These are phyloP conservation scores for Fusarium liriodendri DNA, from an alignment of 2,329 filamentous ascomycete species.

Conservation along the genomic window DNA sequence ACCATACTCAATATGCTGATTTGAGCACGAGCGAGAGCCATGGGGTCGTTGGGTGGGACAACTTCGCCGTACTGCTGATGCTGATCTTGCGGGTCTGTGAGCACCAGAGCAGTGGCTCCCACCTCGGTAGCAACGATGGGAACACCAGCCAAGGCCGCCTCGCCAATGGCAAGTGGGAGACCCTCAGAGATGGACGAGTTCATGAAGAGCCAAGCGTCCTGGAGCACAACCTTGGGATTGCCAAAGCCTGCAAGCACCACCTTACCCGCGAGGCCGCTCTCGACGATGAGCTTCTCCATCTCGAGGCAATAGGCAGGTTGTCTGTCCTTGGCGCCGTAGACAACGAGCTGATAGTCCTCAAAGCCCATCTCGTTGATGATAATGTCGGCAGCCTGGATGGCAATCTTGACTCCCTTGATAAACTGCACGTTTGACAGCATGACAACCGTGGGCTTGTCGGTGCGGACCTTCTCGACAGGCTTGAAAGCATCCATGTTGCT, in stretches of 20 bases:
- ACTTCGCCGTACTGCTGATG: constrained; percentile 35
- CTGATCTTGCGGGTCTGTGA: constrained; percentile 30
- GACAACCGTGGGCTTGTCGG: constrained; percentile 29
- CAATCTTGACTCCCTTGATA: constrained; percentile 36
- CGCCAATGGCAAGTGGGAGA: constrained; percentile 32
- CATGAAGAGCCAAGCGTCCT: constrained; percentile 38
- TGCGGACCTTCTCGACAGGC: constrained; percentile 32
- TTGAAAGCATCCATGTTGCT: constrained; percentile 34
- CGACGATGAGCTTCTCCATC: constrained; percentile 35
- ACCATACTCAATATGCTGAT: constrained; percentile 34
- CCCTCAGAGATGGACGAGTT: constrained; percentile 37
- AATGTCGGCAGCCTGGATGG: constrained; percentile 32
- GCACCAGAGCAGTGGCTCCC: constrained; percentile 29
- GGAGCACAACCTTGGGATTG: constrained; percentile 29
- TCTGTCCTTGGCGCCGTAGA: constrained; percentile 34
- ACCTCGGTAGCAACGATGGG: constrained; percentile 36
- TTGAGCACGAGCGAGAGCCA: constrained; percentile 31
- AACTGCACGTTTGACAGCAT: constrained; percentile 38
- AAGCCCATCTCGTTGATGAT: constrained; percentile 34
- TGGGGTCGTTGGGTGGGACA: constrained; percentile 31
- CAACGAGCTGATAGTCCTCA: constrained; percentile 28
- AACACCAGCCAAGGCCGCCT: constrained; percentile 31
- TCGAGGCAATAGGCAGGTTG: constrained; percentile 32
- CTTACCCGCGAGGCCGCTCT: constrained; percentile 16
- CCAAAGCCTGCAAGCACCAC: constrained; percentile 33